Conservation (phyloP, 139 green algal species). For the Zygnema circumcarinatum region DNA sequence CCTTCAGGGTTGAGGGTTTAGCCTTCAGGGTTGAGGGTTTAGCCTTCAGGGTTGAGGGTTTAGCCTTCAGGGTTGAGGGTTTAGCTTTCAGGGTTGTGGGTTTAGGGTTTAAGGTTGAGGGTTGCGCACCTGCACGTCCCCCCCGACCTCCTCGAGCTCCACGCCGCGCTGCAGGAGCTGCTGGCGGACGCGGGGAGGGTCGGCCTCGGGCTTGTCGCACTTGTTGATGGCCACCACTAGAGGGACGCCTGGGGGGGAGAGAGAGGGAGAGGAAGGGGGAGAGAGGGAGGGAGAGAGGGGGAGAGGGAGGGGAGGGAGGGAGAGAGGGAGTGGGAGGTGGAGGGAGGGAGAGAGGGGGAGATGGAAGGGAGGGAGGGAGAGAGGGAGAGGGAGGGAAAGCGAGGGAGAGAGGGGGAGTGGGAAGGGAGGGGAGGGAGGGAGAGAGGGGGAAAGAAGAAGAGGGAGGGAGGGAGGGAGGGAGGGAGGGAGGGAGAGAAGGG, state of each 20-base stretch:
- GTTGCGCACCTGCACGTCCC: slow-evolving; percentile 72
- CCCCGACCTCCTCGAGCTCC: slow-evolving; percentile 86
- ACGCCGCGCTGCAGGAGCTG: slow-evolving; percentile 79
- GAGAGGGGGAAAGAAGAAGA: neutral
- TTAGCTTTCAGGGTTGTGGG: no score
- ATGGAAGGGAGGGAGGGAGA: slow-evolving; percentile 9
- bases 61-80: no score
- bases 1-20: neutral
- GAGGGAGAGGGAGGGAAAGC: neutral
- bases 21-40: neutral
- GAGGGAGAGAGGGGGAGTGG: slow-evolving; percentile 5
- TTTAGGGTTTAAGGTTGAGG: no score
- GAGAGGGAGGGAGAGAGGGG: neutral
- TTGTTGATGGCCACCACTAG: slow-evolving; percentile 75
- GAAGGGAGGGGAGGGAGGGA: neutral
- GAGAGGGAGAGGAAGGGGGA: neutral
- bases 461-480: neutral
- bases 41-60: neutral
- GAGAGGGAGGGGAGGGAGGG: neutral
- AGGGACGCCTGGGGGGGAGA: slow-evolving; percentile 68
- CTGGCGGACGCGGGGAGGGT: slow-evolving; percentile 68
- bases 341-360: neutral
- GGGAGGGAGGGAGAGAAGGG: neutral
- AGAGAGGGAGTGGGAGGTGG: no score
- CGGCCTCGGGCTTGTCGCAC: slow-evolving; percentile 61